Evolutionary conservation across 192 early-diverging fungal species (phyloP), one percentile per base, ranked within the genome.

Genomic region (Coemansia sp.): DNA sequence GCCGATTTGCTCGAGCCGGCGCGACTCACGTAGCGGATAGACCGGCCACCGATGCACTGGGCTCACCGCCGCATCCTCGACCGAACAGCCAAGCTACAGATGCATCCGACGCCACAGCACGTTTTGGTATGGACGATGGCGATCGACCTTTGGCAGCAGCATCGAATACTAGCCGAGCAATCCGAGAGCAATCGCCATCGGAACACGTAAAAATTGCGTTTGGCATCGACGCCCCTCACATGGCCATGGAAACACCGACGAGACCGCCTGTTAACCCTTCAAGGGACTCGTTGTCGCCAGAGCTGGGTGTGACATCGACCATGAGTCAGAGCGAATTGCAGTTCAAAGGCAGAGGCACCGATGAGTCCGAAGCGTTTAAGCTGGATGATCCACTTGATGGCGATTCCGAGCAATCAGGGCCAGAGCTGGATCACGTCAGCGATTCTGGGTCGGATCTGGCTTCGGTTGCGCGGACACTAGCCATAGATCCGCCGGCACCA

Each of bases 1-100:
- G 31, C 47, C 55, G 60, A 30, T 71, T 60, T 52, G 32, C 47
- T 12, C 39, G 35, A 11, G n/a, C 49, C 1, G 30, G 15, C 10
- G 6, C 28, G 0, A 11, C 31, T 1, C 48, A 11, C 14, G 26
- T 1, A 11, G 12, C 26, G 2, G 21, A 26, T 15, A 9, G 21
- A n/a, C n/a, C n/a, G n/a, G n/a, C n/a, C n/a, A n/a, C n/a, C n/a
- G n/a, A n/a, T n/a, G n/a, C n/a, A n/a, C n/a, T n/a, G 17, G n/a
- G 17, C 17, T 6, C 17, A 39, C 14, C 17, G 14, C 36, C 8
- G 36, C 36, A 11, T 2, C 35, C 11, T 4, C 36, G 36, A 15
- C 7, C 36, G 7, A 17, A 17, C 17, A 39, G 36, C 36, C 36
- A 39, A 5, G 36, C 17, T 15, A 39, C 36, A 12, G 36, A 39